Percentiles rank a stretch among this genome's conserved stretches.
These are phyloP conservation scores for Debaryomyces robertsiae DNA, from an alignment of 1,139 yeast species.

Conservation along the genomic window DNA sequence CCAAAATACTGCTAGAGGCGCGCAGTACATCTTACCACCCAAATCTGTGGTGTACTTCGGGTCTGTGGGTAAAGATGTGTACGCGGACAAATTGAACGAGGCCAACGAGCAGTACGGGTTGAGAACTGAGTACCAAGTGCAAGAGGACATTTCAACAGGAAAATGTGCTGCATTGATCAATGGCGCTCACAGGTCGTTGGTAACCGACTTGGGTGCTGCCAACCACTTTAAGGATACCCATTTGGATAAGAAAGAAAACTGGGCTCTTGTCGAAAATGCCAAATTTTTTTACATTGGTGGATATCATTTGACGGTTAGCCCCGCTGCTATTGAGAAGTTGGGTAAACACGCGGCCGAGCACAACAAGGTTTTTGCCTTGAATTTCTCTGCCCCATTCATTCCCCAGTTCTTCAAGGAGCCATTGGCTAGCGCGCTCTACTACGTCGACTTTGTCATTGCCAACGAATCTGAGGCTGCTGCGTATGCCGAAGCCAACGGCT, in stretches of 20 bases:
- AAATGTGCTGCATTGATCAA: slow-evolving; percentile 96
- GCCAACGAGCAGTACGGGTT: slow-evolving; percentile 92
- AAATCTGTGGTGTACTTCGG: slow-evolving; percentile 92
- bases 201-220: slow-evolving; percentile 96
- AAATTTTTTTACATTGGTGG: slow-evolving; percentile 92
- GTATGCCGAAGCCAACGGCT: slow-evolving; percentile 82
- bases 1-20: slow-evolving; percentile 98
- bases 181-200: slow-evolving; percentile 87
- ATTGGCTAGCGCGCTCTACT: slow-evolving; percentile 76
- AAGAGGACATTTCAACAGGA: slow-evolving; percentile 80
- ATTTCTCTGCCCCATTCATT: slow-evolving; percentile 95
- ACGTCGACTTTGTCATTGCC: slow-evolving; percentile 90
- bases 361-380: slow-evolving; percentile 82
- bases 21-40: slow-evolving; percentile 85
- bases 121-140: slow-evolving; percentile 80
- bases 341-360: slow-evolving; percentile 89
- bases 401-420: slow-evolving; percentile 95
- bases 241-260: slow-evolving; percentile 85
- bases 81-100: slow-evolving; percentile 73
- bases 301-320: slow-evolving; percentile 96
- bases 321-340: slow-evolving; percentile 85
- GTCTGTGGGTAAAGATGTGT: slow-evolving; percentile 91
- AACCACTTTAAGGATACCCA: slow-evolving; percentile 93
- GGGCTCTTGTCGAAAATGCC: slow-evolving; percentile 83
- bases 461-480: slow-evolving; percentile 98